Evolutionary conservation across 768 basidiomycete species (phyloP).

Genomic region (Leccinellum albellum): DNA sequence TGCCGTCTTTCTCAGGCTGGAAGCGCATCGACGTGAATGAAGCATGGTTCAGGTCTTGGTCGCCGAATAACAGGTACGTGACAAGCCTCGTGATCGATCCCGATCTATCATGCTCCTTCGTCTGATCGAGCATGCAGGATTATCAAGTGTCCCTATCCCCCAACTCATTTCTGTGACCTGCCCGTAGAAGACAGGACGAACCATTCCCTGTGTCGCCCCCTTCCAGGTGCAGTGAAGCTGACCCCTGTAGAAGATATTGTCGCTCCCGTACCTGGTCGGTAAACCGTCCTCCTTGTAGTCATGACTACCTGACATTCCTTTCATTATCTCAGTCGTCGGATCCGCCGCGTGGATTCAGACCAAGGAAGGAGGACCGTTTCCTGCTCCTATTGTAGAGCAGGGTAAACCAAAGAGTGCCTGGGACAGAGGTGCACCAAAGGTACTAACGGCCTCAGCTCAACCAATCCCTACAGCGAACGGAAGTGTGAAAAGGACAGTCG

Average conservation of each 20-base stretch:
- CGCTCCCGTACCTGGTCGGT: constrained; percentile 33
- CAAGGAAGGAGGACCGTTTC: constrained; percentile 8
- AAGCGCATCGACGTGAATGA: constrained; percentile 44
- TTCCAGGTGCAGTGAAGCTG: constrained; percentile 33
- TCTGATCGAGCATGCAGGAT: constrained; percentile 16
- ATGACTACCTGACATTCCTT: constrained; percentile 5
- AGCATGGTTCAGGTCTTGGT: constrained; percentile 37
- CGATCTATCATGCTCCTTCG: background rate
- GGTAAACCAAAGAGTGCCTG: constrained; percentile 12
- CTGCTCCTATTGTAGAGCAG: background rate
- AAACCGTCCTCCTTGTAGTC: background rate
- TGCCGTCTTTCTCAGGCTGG: constrained; percentile 35
- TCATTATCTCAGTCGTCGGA: constrained; percentile 24
- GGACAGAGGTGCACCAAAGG: constrained; percentile 17
- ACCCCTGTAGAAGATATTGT: constrained; percentile 20
- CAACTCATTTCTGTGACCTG: constrained; percentile 34
- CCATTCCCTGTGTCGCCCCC: constrained; percentile 39
- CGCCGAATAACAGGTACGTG: constrained; percentile 19
- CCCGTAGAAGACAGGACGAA: constrained; percentile 39
- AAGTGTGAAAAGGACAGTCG: constrained; percentile 16
- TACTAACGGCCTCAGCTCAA: constrained; percentile 2
- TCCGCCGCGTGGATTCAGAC: constrained; percentile 23
- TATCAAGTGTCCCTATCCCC: constrained; percentile 40
- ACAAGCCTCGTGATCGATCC: background rate
- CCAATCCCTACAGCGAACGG: constrained; percentile 18